phyloP scores from a whole-genome alignment of 1,284 basidiomycete species.

The Rhizopogon parksii region DNA sequence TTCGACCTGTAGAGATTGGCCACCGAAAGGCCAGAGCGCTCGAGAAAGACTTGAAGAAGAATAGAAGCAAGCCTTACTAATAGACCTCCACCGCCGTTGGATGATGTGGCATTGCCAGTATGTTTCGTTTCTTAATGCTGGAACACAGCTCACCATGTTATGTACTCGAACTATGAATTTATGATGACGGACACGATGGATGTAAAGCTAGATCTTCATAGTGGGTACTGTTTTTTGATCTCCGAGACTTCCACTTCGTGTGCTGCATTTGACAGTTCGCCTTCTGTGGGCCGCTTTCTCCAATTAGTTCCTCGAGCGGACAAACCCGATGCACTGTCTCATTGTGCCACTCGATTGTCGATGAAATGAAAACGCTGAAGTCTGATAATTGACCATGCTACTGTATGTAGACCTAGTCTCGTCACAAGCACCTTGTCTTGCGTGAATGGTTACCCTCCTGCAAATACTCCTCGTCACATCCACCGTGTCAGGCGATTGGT shows the following conservation, averaged over 20 bases:
- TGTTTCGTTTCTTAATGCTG: constrained; percentile 12
- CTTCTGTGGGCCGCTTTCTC: neutral
- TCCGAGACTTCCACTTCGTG: neutral
- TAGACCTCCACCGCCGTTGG: constrained; percentile 7
- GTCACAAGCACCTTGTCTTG: too few relatives aligned
- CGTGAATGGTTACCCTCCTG: too few relatives aligned
- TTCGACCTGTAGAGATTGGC: constrained; percentile 90
- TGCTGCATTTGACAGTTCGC: neutral
- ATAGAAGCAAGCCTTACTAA: constrained; percentile 69
- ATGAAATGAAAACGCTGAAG: neutral
- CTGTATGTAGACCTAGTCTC: too few relatives aligned
- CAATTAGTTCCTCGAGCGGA: neutral
- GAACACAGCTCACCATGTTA: constrained; percentile 3
- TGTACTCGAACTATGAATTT: constrained; percentile 4
- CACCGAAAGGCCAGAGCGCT: constrained; percentile 81
- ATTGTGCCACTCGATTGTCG: neutral
- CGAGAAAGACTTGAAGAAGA: constrained; percentile 78
- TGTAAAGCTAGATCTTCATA: neutral
- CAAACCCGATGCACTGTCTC: neutral
- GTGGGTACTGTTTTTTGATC: neutral
- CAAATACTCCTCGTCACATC: too few relatives aligned
- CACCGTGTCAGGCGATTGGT: too few relatives aligned
- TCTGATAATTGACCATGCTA: too few relatives aligned
- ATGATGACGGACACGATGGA: neutral
- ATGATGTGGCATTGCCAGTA: constrained; percentile 16